These are phyloP conservation scores for Xylaria sp. DNA, from an alignment of 2,329 filamentous ascomycete species.

Conservation along the genomic window DNA sequence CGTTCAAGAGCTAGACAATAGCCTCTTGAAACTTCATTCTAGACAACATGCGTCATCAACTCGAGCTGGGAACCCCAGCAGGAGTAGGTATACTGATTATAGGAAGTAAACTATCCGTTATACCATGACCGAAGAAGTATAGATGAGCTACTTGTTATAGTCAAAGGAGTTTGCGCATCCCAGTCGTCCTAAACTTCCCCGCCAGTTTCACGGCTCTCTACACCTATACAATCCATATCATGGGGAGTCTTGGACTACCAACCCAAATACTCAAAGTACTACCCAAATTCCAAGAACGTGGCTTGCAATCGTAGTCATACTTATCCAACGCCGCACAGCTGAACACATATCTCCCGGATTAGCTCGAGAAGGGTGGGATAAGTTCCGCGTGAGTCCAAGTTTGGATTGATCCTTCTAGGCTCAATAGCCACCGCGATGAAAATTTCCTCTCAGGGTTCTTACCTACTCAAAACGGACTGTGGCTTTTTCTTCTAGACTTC, in stretches of 20 bases:
- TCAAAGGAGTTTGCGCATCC: background rate
- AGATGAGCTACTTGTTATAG: background rate
- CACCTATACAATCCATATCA: background rate
- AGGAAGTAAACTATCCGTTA: background rate
- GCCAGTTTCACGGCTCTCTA: slow-evolving; percentile 1
- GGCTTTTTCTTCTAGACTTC: slow-evolving; percentile 20
- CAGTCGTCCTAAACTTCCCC: background rate
- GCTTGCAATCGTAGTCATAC: slow-evolving; percentile 23
- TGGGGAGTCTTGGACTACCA: background rate
- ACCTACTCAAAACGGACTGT: slow-evolving; percentile 25
- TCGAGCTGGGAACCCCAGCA: background rate
- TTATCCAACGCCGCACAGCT: background rate
- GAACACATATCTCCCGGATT: slow-evolving; percentile 1
- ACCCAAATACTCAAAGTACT: background rate
- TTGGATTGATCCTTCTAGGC: slow-evolving; percentile 22
- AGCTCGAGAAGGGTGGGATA: slow-evolving; percentile 10
- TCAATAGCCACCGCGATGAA: slow-evolving; percentile 9
- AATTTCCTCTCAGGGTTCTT: background rate
- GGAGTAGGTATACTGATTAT: background rate
- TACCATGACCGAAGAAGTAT: slow-evolving; percentile 8
- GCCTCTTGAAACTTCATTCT: slow-evolving; percentile 8
- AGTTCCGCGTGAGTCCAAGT: slow-evolving; percentile 16
- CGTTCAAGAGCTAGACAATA: slow-evolving; percentile 1
- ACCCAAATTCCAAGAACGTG: slow-evolving; percentile 20
- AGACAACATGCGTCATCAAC: background rate